Conservation (phyloP, 257 asterid genomes). For the Striga asiatica region DNA sequence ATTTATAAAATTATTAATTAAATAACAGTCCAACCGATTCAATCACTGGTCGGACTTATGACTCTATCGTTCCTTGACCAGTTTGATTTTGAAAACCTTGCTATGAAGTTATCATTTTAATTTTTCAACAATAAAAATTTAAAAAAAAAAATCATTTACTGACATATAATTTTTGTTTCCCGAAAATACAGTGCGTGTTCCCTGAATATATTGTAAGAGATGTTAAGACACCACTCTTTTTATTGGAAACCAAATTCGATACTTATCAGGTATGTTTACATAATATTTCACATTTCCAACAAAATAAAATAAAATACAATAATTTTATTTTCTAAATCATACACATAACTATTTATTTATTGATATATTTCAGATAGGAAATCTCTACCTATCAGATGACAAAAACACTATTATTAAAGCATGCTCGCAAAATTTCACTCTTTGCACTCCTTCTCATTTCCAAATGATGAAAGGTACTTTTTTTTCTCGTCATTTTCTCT, state of each 20-base stretch:
- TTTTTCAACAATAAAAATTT: no score
- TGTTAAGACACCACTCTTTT: conserved; percentile 30
- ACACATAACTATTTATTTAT: neutral
- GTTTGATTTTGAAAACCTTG: no score
- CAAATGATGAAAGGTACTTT: conserved; percentile 15
- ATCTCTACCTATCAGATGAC: neutral
- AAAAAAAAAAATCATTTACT: no score
- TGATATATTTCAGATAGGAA: neutral
- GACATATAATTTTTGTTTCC: neutral
- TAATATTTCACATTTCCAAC: neutral
- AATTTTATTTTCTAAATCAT: no score
- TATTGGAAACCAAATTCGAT: conserved; percentile 33
- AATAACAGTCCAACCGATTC: no score
- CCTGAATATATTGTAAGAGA: conserved; percentile 23
- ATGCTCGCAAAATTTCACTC: conserved; percentile 4
- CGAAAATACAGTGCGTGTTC: conserved; percentile 25
- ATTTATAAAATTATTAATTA: no score
- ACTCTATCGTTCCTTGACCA: no score
- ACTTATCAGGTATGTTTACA: conserved; percentile 20
- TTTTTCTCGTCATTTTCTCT: neutral
- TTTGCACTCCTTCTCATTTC: conserved; percentile 16
- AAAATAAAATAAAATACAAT: neutral
- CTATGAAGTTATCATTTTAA: no score
- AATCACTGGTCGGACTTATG: no score
- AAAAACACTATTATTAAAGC: neutral